Evolutionary conservation across 2,329 filamentous ascomycete species (phyloP), one percentile per base, ranked within the genome.

Genomic region (Monascus ruber): DNA sequence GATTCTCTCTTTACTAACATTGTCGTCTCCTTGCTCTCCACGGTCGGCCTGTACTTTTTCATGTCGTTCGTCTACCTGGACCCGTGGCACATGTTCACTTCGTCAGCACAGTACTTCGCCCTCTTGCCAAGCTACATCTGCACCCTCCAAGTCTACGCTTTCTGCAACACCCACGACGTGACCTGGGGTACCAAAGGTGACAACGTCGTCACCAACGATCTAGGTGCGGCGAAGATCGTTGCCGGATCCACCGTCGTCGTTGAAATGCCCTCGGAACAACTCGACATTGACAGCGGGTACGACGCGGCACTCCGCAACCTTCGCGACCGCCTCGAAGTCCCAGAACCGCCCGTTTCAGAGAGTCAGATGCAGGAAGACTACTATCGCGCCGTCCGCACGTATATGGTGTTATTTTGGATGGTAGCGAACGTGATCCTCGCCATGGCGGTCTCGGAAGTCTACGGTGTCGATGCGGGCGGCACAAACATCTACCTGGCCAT

Each of bases 101-200:
- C 82, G 0, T 80, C 85, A 0, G 77, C 73, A 0, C 88, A 95
- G 60, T 98, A 98, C 70, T 95, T 98, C 60, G 74, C 88, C 35
- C 78, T 98, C 25, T 72, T 98, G 29, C 91, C 91, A 0, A 81
- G 74, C 31, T 98, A 96, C 69, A 94, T 98, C 64, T 96, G 91
- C 69, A 96, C 86, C 0, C 74, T 98, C 2, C 91, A 98, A 63
- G 87, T 96, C 17, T 98, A 98, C 65, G 91, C 91, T 33, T 98
- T 98, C 65, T 96, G 91, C 71, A 98, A 98, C 68, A 94, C 89
- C 0, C 91, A 98, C 74, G 91, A 98, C 60, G 87, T 98, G 17
- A 94, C 88, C 0, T 98, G 91, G 91, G 91, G 91, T 34, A 98
- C 91, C 34, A 98, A 98, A 67, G 91, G 91, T 41, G 91, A 98